Conservation (phyloP, 139 green algal species). For the Chlorella ohadii region DNA sequence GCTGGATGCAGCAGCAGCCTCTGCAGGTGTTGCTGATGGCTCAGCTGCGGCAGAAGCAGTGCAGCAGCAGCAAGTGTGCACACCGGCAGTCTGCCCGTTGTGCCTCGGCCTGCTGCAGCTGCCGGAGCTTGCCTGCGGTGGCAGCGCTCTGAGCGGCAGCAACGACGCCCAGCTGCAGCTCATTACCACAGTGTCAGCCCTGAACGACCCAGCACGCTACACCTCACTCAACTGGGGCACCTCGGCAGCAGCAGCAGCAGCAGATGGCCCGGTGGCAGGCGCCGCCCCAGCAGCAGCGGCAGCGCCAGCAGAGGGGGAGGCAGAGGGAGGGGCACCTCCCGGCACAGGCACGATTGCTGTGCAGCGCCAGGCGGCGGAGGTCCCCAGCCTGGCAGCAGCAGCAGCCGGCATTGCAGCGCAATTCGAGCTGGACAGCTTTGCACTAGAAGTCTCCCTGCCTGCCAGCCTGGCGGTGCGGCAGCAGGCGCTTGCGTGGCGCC, state of each 20-base stretch:
- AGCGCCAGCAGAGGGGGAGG: neutral
- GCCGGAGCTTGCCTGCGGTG: neutral
- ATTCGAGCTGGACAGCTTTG: conserved; percentile 15
- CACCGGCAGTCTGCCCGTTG: conserved; percentile 13
- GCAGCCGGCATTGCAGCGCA: neutral
- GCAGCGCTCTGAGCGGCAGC: neutral
- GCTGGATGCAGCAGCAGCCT: neutral
- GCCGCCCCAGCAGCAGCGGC: neutral
- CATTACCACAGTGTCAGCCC: neutral
- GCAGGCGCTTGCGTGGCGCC: conserved; percentile 23
- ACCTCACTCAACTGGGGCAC: neutral
- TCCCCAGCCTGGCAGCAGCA: neutral
- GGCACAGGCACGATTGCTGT: too few species aligned
- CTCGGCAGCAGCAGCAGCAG: neutral
- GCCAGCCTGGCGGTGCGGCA: conserved; percentile 31
- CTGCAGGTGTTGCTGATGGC: neutral
- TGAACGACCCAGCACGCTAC: neutral
- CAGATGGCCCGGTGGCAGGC: neutral
- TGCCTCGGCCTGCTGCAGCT: conserved; percentile 35
- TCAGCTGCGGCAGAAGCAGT: neutral
- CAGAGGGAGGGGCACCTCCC: neutral
- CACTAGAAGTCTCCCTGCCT: conserved; percentile 24
- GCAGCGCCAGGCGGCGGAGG: too few species aligned
- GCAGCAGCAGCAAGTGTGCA: neutral
- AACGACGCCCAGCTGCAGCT: neutral